phyloP scores from a whole-genome alignment of 345 rosid species.

The Barbarea vulgaris region DNA sequence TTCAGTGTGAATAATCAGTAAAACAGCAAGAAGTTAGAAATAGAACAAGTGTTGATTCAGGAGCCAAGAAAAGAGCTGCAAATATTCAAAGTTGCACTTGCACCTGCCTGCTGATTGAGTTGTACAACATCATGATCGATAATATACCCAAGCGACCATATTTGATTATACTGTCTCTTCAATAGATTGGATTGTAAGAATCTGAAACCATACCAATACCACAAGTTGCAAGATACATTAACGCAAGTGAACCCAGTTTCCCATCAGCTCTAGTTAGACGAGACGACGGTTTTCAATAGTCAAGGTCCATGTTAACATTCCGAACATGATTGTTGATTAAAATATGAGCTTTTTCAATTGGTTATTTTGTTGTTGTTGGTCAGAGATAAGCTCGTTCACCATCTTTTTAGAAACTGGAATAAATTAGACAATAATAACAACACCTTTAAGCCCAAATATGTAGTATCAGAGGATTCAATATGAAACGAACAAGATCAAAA shows the following conservation, averaged over 20 bases:
- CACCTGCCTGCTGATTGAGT: not conserved
- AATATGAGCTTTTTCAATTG: too few relatives aligned
- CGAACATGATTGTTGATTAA: too few relatives aligned
- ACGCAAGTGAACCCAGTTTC: not conserved
- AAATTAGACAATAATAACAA: not conserved
- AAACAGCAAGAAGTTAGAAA: not conserved
- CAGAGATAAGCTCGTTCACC: not conserved
- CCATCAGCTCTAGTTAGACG: not conserved
- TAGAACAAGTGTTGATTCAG: not conserved
- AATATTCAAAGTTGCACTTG: not conserved
- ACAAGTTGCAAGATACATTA: not conserved
- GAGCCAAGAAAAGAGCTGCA: not conserved
- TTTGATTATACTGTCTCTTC: too few relatives aligned
- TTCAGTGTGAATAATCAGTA: not conserved
- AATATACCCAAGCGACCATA: too few relatives aligned
- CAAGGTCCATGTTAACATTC: not conserved
- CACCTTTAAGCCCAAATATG: not conserved
- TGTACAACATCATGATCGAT: too few relatives aligned
- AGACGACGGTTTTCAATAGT: not conserved
- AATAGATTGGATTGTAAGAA: not conserved
- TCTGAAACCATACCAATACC: not conserved
- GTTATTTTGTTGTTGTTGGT: not conserved
- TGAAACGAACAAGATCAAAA: slow-evolving; percentile 15
- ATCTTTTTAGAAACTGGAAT: not conserved
- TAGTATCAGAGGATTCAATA: not conserved